Conservation (phyloP, 192 early-diverging fungal genomes). For the Backusella australiensis region DNA sequence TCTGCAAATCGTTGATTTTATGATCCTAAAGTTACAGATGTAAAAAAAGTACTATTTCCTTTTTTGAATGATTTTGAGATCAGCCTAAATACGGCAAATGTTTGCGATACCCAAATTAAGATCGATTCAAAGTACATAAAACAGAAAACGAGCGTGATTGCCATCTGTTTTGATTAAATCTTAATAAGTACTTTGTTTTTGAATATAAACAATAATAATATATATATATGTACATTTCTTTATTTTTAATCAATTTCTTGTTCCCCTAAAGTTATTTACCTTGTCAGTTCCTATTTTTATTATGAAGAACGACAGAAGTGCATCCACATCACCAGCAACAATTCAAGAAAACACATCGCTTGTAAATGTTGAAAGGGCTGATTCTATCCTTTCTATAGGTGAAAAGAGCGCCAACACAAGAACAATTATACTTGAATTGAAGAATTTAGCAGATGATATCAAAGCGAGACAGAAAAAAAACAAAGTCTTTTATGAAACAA, state of each 20-base stretch:
- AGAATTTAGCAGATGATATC: background rate
- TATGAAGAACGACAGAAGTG: background rate
- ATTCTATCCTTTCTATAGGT: background rate
- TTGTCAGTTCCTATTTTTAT: background rate
- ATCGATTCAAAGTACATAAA: background rate
- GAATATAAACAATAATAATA: background rate
- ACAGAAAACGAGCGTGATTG: background rate
- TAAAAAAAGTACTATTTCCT: background rate
- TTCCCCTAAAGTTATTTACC: too few relatives aligned
- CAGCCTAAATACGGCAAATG: background rate
- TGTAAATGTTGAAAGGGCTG: background rate
- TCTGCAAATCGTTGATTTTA: too few relatives aligned
- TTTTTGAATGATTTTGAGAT: background rate
- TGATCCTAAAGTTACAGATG: too few relatives aligned
- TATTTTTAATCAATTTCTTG: background rate
- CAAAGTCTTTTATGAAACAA: background rate
- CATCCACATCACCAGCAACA: background rate
- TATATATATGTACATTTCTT: background rate
- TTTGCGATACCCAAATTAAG: background rate
- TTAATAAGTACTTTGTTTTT: background rate
- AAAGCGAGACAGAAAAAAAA: constrained; percentile 2
- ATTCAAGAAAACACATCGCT: background rate
- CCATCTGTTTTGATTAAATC: background rate
- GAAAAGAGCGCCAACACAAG: background rate
- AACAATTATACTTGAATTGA: background rate